Evolutionary conservation across 208 protist species (phyloP).

Genomic region (Trypanosoma scelopori): DNA sequence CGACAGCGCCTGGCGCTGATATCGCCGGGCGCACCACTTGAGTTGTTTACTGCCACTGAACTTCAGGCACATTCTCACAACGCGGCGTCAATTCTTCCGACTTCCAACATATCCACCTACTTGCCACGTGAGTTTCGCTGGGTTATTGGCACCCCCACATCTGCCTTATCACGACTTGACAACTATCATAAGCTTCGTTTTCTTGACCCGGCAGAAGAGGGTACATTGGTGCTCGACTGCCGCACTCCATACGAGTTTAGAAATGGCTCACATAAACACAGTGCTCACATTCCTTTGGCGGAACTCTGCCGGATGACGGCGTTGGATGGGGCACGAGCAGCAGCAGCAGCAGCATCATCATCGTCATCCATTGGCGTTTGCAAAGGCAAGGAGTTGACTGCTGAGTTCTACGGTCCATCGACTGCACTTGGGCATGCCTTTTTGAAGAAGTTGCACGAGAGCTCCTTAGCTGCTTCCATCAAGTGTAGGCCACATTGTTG

Average conservation of each 20-base stretch:
- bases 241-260: conserved; percentile 82
- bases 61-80: conserved; percentile 16
- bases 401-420: conserved; percentile 25
- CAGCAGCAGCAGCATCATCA: not conserved
- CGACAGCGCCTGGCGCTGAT: conserved; percentile 36
- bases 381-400: not conserved
- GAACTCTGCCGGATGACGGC: conserved; percentile 60
- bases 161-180: conserved; percentile 16
- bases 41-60: conserved; percentile 43
- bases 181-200: conserved; percentile 26
- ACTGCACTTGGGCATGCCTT: conserved; percentile 29
- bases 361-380: not conserved
- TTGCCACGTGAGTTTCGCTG: conserved; percentile 24
- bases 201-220: conserved; percentile 28
- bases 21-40: conserved; percentile 29
- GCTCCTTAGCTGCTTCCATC: conserved; percentile 30
- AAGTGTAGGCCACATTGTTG: conserved; percentile 22
- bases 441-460: conserved; percentile 37
- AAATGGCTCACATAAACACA: conserved; percentile 77
- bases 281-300: conserved; percentile 54
- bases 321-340: conserved; percentile 26
- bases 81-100: conserved; percentile 1
- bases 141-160: conserved; percentile 11
- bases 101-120: conserved; percentile 1
- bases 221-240: conserved; percentile 60